Base-by-base conservation (phyloP, 441 rosid species). In the Syzygium syzygioides region DNA sequence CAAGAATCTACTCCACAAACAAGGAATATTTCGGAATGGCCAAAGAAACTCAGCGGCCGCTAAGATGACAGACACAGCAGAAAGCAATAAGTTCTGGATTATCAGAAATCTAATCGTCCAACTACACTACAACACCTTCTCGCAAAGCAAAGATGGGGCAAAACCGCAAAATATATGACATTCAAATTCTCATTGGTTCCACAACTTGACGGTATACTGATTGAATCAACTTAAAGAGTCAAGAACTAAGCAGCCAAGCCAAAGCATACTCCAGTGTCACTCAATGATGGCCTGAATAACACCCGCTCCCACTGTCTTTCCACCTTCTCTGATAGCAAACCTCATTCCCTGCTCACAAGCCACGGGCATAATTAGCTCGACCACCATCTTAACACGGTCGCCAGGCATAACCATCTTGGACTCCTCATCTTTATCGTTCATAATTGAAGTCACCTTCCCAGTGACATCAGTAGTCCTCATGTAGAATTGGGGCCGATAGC, bases 361-460 rank as follows among this genome's bases (percentile, higher is more conserved):
- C 86, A 98, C 98, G 0, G 99, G 99, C 94, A 98, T 91, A 88
- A 97, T 96, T 64, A 98, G 98, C 93, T 98, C 99, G 50, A 98
- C 99, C 60, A 96, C 94, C 94, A 98, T 96, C 98, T 98, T 97
- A 14, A 98, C 98, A 85, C 98, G 95, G 88, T 98, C 99, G 32
- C 99, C 99, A 0, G 99, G 99, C 99, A 98, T 96, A 93, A 98
- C 99, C 99, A 98, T 98, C 94, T 97, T 98, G 32, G 99, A 97
- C 91, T 98, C 99, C 92, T 98, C 99, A 79, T 96, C 99, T 91
- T 95, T 97, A 83, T 97, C 99, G 17, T 97, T 98, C 99, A 95
- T 97, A 79, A 98, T 96, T n/a, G 94, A 89, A 1, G 98, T 50
- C 85, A 98, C 99, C 90, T 87, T 97, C 79, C 99, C 99, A 0